Evolutionary conservation across 139 green algal genomes (phyloP).

Genomic region (Microglena sp.): DNA sequence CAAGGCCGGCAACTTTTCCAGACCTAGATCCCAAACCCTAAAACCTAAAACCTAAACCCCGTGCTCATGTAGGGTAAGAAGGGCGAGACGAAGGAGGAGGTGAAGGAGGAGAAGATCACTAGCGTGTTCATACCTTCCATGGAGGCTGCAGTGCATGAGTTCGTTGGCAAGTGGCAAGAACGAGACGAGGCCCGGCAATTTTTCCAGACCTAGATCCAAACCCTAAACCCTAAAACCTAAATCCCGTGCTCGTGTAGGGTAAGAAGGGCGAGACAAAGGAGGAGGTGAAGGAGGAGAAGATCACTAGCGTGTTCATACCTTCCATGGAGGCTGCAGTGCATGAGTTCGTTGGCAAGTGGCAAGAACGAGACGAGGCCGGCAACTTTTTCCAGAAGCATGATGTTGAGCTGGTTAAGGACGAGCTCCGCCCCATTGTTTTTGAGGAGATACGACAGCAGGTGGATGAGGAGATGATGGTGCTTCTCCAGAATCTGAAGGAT

Average conservation of each 20-base stretch:
- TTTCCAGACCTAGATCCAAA: too few relatives aligned
- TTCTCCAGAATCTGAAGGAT: constrained; percentile 83
- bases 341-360: constrained; percentile 71
- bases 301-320: constrained; percentile 55
- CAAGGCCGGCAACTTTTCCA: constrained; percentile 63
- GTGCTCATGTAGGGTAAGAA: constrained; percentile 27
- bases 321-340: constrained; percentile 58
- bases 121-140: constrained; percentile 60
- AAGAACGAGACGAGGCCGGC: constrained; percentile 48
- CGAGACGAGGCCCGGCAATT: constrained; percentile 59
- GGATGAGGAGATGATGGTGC: constrained; percentile 74
- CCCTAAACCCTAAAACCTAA: too few relatives aligned
- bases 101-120: constrained; percentile 30
- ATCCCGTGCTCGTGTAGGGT: too few relatives aligned
- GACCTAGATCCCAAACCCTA: too few relatives aligned
- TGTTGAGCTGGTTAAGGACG: constrained; percentile 66
- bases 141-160: constrained; percentile 59
- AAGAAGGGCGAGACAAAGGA: constrained; percentile 17
- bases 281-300: constrained; percentile 25
- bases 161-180: constrained; percentile 69
- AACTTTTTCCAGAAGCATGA: constrained; percentile 69
- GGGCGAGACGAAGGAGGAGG: constrained; percentile 9
- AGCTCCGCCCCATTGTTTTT: constrained; percentile 81
- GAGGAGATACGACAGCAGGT: constrained; percentile 77
- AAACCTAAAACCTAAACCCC: too few relatives aligned